Evolutionary conservation across 768 basidiomycete species (phyloP), one percentile per base, ranked within the genome.

Genomic region (Pleurotus cornucopiae): DNA sequence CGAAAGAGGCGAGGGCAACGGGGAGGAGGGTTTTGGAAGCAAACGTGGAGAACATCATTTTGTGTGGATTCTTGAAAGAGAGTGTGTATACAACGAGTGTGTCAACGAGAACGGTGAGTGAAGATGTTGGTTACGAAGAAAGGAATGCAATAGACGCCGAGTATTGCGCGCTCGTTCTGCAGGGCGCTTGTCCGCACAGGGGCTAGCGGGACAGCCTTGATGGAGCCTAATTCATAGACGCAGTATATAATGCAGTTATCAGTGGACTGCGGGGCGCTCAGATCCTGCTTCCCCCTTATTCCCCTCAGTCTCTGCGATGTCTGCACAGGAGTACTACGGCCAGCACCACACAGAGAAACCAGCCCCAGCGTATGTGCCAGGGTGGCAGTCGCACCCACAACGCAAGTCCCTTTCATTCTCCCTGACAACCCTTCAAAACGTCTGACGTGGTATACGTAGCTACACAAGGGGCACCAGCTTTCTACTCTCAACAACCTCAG

Each of bases 401-500:
- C 51, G 34, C 2, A 34, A n/a, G 38, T 23, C 20, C 41, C 39
- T 12, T 37, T 34, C n/a, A 47, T 23, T 25, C 26, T 30, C 6
- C 25, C 30, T n/a, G 16, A 14, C 48, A n/a, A 25, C 6, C 7
- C 14, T 48, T 20, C 30, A 6, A 12, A 34, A 11, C 11, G 30
- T 14, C 5, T n/a, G 37, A 26, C 25, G 18, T 14, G 23, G 46
- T 14, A 20, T 20, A 26, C 21, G 30, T n/a, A 34, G 48, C 48
- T 5, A 25, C 23, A 6, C 11, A 34, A 2, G 48, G 26, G 11
- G 18, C 20, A 7, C 14, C 26, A 41, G 39, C 23, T 4, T 41
- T 39, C 21, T 34, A 41, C 20, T 53, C 51, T 11, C 44, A 21
- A 26, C 57, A 58, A 47, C 57, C 57, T n/a, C 57, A 58, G 26